Conservation (phyloP, 371 early-diverging fungal genomes). For the Dinochytrium kinnereticum region DNA sequence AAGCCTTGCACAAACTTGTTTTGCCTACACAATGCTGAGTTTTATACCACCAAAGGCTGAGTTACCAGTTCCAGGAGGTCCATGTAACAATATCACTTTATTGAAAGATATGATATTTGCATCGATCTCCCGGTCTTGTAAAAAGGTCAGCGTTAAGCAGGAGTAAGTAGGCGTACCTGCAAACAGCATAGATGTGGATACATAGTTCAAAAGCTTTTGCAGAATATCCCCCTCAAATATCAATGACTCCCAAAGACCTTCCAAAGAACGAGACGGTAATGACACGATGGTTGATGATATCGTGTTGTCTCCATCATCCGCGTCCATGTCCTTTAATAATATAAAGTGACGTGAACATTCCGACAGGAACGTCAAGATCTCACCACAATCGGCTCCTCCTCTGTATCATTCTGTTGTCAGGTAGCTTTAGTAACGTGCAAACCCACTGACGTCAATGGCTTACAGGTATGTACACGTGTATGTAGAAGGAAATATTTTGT, state of each 20-base stretch:
- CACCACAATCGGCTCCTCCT: constrained; percentile 13
- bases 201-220: constrained; percentile 56
- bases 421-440: background rate
- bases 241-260: constrained; percentile 60
- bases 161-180: constrained; percentile 31
- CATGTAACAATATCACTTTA: constrained; percentile 67
- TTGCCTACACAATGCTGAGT: constrained; percentile 55
- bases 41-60: background rate
- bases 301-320: constrained; percentile 26
- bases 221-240: constrained; percentile 60
- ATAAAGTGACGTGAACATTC: constrained; percentile 17
- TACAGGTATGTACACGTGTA: constrained; percentile 31
- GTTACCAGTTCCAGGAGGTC: constrained; percentile 58
- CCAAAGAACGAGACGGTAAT: constrained; percentile 47
- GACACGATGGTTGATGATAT: constrained; percentile 14
- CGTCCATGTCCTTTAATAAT: constrained; percentile 18
- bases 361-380: background rate
- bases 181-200: constrained; percentile 62
- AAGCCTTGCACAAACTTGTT: constrained; percentile 67
- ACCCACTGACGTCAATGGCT: background rate
- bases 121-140: constrained; percentile 52
- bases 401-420: constrained; percentile 11
- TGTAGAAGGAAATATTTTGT: background rate
- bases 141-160: background rate
- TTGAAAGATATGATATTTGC: constrained; percentile 59